Conservation (phyloP, 2,329 filamentous ascomycete species). For the Claviceps quebecensis region DNA sequence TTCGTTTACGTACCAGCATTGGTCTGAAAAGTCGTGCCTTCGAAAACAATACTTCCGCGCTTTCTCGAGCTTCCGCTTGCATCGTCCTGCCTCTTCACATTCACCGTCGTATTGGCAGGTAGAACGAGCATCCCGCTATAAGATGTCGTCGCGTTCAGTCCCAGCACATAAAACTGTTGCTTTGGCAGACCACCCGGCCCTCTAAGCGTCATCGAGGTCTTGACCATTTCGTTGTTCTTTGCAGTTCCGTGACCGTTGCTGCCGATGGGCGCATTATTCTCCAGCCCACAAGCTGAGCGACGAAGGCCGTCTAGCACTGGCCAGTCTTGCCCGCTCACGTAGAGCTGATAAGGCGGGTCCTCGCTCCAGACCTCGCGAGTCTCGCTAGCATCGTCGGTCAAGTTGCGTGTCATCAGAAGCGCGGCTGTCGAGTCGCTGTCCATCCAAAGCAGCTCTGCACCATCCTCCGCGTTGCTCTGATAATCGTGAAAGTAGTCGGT, state of each 20-base stretch:
- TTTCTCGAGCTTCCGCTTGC: slow-evolving; percentile 21
- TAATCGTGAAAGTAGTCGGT: slow-evolving; percentile 63
- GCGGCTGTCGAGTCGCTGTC: slow-evolving; percentile 73
- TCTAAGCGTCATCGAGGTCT: slow-evolving; percentile 53
- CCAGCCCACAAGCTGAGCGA: slow-evolving; percentile 71
- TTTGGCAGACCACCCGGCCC: slow-evolving; percentile 56
- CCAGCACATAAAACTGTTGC: slow-evolving; percentile 75
- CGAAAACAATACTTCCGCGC: slow-evolving; percentile 65
- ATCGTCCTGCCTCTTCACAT: slow-evolving; percentile 20
- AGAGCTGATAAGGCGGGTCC: slow-evolving; percentile 59
- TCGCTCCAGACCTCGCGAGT: slow-evolving; percentile 39
- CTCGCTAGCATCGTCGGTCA: slow-evolving; percentile 43
- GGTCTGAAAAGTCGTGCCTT: slow-evolving; percentile 59
- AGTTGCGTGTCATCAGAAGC: slow-evolving; percentile 62
- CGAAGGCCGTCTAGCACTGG: slow-evolving; percentile 52
- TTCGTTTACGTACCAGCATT: slow-evolving; percentile 47
- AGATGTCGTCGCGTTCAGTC: slow-evolving; percentile 54
- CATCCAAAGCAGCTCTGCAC: slow-evolving; percentile 55
- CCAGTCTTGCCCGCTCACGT: slow-evolving; percentile 50
- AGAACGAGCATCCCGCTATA: slow-evolving; percentile 65
- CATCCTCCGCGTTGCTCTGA: slow-evolving; percentile 21
- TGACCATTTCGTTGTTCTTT: slow-evolving; percentile 22
- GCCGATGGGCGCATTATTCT: slow-evolving; percentile 48
- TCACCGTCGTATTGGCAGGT: slow-evolving; percentile 35
- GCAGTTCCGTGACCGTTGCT: slow-evolving; percentile 31